Conservation (phyloP, 208 protist genomes). For the Trypanosoma mega region DNA sequence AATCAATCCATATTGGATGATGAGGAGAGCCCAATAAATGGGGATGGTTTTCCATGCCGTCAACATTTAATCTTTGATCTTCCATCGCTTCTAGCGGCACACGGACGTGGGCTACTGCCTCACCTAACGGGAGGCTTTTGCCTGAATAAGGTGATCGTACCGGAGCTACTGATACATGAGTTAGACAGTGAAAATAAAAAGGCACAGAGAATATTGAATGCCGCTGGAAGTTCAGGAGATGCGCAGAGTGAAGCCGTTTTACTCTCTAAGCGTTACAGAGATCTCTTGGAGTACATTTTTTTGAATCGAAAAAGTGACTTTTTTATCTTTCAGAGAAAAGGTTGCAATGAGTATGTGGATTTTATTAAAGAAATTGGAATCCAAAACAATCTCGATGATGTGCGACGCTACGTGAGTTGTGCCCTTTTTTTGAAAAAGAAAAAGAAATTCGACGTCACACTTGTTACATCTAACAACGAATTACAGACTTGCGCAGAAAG, state of each 20-base stretch:
- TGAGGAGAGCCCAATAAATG: too few relatives aligned
- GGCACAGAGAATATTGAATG: background rate
- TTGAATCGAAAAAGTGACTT: conserved; percentile 1
- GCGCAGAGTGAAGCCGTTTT: background rate
- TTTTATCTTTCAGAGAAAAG: conserved; percentile 20
- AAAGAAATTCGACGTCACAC: background rate
- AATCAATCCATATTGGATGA: too few relatives aligned
- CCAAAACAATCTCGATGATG: conserved; percentile 1
- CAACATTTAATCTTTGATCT: conserved; percentile 22
- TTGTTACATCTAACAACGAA: conserved; percentile 11
- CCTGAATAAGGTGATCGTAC: conserved; percentile 9
- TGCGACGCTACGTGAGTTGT: conserved; percentile 1
- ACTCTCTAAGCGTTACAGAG: conserved; percentile 2
- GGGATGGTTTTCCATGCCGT: background rate
- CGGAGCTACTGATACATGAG: conserved; percentile 19
- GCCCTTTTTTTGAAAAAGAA: conserved; percentile 1
- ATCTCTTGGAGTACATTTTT: conserved; percentile 17
- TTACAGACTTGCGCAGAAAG: conserved; percentile 1
- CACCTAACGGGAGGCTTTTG: conserved; percentile 11
- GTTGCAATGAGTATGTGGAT: conserved; percentile 2
- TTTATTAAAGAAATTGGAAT: conserved; percentile 6
- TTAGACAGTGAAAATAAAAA: conserved; percentile 23
- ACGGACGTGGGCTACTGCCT: conserved; percentile 8
- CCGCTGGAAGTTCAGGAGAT: too few relatives aligned
- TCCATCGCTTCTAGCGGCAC: conserved; percentile 15